phyloP scores from a whole-genome alignment of 257 asterid species.

The Solanum commersonii region DNA sequence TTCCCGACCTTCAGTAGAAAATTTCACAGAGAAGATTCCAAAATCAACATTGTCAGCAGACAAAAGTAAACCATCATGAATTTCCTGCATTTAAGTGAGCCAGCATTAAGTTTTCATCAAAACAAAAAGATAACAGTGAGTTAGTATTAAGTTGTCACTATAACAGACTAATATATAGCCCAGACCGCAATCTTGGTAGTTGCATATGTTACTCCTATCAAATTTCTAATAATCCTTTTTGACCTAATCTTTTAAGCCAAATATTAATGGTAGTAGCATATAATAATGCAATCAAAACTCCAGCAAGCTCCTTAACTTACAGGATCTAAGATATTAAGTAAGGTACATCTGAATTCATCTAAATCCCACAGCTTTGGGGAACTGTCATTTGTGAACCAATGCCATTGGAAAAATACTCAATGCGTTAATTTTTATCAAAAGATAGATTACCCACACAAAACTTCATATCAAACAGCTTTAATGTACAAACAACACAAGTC shows the following conservation, averaged over 20 bases:
- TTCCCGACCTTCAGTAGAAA: slow-evolving; percentile 82
- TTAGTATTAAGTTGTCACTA: neutral
- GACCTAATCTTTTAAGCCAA: neutral
- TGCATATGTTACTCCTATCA: neutral
- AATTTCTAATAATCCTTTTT: neutral
- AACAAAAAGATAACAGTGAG: neutral
- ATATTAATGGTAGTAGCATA: neutral
- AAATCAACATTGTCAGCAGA: slow-evolving; percentile 42
- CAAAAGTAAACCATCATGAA: slow-evolving; percentile 75
- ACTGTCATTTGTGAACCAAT: neutral
- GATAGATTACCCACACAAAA: neutral
- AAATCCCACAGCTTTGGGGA: neutral
- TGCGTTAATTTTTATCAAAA: neutral
- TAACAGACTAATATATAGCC: neutral
- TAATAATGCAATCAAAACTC: neutral
- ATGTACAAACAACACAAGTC: neutral
- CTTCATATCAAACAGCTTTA: neutral
- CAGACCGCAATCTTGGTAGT: neutral
- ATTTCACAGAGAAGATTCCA: slow-evolving; percentile 77
- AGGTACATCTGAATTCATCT: neutral
- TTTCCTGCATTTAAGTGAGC: slow-evolving; percentile 39
- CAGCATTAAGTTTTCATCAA: neutral
- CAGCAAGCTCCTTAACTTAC: neutral
- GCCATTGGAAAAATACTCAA: neutral
- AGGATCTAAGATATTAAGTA: neutral